Evolutionary conservation across 1,284 basidiomycete species (phyloP), one percentile per base, ranked within the genome.

Genomic region (Rhodofomes roseus): DNA sequence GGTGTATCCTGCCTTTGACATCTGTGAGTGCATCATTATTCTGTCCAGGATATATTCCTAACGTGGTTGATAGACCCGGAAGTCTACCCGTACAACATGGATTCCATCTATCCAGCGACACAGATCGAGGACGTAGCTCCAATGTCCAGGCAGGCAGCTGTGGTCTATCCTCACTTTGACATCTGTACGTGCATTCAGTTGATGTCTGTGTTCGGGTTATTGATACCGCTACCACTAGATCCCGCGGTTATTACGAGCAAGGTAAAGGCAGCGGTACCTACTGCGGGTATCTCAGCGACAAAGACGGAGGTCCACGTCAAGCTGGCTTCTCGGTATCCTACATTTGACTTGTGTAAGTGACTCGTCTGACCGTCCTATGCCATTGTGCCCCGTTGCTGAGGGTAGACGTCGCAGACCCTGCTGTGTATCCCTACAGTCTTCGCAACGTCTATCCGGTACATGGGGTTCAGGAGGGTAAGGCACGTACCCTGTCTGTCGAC

Each of bases 201-300:
- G 18, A n/a, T n/a, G 6, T 25, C 6, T 12, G 4, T 25, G 46
- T 39, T 18, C 56, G 34, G 12, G 43, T 23, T 6, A 11, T 52
- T 54, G 16, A 43, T 16, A 9, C 2, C 22, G 18, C 22, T 52
- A 36, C 31, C 14, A n/a, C 16, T 59, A 74, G 74, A 74, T 60
- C 69, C 71, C 39, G 66, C 71, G 39, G 65, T 68, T 18, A 76
- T 78, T 60, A 77, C 78, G 18, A 37, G 65, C 58, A 68, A 74
- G 46, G 65, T 75, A 25, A 73, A 9, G 31, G 6, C 34, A 14
- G n/a, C 31, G 36, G 46, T 29, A 2, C n/a, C 11, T 34, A 20
- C 1, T 14, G 20, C 16, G 5, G 20, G 9, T 9, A 36, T 29
- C 20, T 7, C 25, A 14, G 20, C 1, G 58, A 2, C 11, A 34